A percentile compares a stretch with the other conserved stretches of the same genome.
Evolutionary conservation across 2,329 filamentous ascomycete species (phyloP).

Genomic region (Diaporthe vexans): DNA sequence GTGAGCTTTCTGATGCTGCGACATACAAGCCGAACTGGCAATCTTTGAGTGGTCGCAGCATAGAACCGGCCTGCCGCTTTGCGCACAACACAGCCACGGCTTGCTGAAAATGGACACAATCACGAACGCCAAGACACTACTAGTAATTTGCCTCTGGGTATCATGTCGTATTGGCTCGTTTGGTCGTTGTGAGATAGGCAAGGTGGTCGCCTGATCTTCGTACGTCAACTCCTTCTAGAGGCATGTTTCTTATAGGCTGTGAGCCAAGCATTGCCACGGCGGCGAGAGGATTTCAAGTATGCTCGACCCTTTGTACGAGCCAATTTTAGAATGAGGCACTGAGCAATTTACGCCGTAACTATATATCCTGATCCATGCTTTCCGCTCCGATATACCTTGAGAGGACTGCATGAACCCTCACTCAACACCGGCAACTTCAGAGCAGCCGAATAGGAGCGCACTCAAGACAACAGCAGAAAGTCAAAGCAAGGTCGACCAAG

Average conservation of each 20-base stretch:
- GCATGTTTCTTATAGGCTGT: background rate
- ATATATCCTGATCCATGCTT: background rate
- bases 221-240: background rate
- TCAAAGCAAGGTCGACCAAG: background rate
- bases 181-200: background rate
- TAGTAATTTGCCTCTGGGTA: background rate
- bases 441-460: background rate
- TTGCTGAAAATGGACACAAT: constrained; percentile 5
- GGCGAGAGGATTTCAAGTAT: background rate
- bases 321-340: background rate
- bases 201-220: background rate
- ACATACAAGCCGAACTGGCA: background rate
- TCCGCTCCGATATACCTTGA: background rate
- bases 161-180: background rate
- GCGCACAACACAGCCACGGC: background rate
- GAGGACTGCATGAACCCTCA: background rate
- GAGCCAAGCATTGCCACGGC: background rate
- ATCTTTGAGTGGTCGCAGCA: background rate
- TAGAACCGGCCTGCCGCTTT: background rate
- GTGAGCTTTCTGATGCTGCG: background rate
- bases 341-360: background rate
- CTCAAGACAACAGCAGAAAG: background rate
- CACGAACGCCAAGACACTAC: background rate
- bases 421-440: background rate
- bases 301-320: background rate